These are phyloP conservation scores for Cladophialophora bantiana DNA, from an alignment of 2,329 filamentous ascomycete species.

Conservation along the genomic window DNA sequence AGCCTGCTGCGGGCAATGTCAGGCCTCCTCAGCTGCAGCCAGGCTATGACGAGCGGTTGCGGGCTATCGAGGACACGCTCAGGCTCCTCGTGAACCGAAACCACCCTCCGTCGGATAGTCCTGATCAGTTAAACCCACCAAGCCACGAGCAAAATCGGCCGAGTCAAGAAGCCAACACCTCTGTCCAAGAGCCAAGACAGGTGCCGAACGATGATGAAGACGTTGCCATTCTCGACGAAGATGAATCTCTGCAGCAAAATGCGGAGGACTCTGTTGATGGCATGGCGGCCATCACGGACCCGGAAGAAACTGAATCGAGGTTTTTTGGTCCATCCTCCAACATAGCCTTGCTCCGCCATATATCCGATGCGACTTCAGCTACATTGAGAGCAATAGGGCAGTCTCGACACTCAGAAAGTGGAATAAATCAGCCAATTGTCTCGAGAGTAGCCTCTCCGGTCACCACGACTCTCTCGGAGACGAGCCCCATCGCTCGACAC, in stretches of 20 bases:
- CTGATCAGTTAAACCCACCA: slow-evolving; percentile 9
- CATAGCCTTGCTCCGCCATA: slow-evolving; percentile 33
- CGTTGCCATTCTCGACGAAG: slow-evolving; percentile 33
- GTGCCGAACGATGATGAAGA: slow-evolving; percentile 28
- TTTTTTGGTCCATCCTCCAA: slow-evolving; percentile 46
- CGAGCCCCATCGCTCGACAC: slow-evolving; percentile 22
- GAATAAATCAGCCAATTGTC: slow-evolving; percentile 27
- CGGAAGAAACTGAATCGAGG: slow-evolving; percentile 48
- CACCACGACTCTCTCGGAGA: slow-evolving; percentile 31
- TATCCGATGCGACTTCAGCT: slow-evolving; percentile 34
- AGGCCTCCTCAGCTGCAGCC: slow-evolving; percentile 17
- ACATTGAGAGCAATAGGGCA: slow-evolving; percentile 30
- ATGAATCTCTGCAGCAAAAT: slow-evolving; percentile 23
- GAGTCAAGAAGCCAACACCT: background rate
- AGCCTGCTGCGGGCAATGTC: slow-evolving; percentile 30
- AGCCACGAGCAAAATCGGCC: slow-evolving; percentile 14
- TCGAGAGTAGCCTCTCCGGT: slow-evolving; percentile 33
- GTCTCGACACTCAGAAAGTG: slow-evolving; percentile 29
- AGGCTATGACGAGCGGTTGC: slow-evolving; percentile 33
- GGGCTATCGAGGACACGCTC: slow-evolving; percentile 35
- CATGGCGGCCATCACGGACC: slow-evolving; percentile 48
- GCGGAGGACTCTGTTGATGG: slow-evolving; percentile 45
- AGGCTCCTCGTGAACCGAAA: slow-evolving; percentile 31
- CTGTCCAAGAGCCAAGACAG: slow-evolving; percentile 1
- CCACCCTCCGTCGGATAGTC: slow-evolving; percentile 5